Evolutionary conservation across 495 filamentous ascomycete species (phyloP).

Genomic region (Podospora didyma): DNA sequence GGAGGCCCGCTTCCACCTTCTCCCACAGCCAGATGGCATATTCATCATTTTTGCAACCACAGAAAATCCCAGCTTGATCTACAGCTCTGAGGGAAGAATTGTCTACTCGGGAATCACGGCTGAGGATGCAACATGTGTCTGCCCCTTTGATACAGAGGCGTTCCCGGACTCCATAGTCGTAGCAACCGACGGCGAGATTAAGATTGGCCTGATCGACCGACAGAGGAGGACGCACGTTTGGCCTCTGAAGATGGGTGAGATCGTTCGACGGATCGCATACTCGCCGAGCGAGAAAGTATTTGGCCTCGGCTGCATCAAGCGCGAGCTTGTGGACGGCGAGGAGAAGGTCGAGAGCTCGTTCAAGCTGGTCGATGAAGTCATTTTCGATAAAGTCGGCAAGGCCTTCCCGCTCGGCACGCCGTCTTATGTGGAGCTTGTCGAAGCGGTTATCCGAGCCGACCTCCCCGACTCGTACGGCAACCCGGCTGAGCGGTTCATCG

Average conservation of each 20-base stretch:
- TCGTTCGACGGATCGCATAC: conserved; percentile 83
- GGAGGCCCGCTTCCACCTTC: conserved; percentile 70
- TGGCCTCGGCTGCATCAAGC: conserved; percentile 77
- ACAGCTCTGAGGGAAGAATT: conserved; percentile 79
- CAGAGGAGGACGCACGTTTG: conserved; percentile 84
- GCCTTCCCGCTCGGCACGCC: conserved; percentile 44
- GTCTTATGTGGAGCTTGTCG: conserved; percentile 69
- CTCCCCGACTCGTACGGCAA: conserved; percentile 59
- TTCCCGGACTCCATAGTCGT: conserved; percentile 80
- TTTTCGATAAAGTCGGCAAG: conserved; percentile 43
- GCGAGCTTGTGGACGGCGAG: conserved; percentile 45
- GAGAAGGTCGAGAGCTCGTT: conserved; percentile 49
- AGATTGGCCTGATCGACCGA: conserved; percentile 77
- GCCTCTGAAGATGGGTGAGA: conserved; percentile 71
- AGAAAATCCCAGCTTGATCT: conserved; percentile 90
- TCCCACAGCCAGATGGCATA: conserved; percentile 58
- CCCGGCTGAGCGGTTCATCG: conserved; percentile 74
- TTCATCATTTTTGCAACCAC: conserved; percentile 90
- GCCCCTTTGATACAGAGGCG: conserved; percentile 73
- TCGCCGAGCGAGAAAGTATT: conserved; percentile 75
- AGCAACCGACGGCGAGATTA: conserved; percentile 70
- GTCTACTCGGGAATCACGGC: conserved; percentile 96
- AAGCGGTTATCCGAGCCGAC: conserved; percentile 76
- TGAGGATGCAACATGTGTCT: conserved; percentile 74
- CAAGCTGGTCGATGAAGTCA: conserved; percentile 49